phyloP scores from a whole-genome alignment of 2,329 filamentous ascomycete species.

The Diaporthe vaccinii region DNA sequence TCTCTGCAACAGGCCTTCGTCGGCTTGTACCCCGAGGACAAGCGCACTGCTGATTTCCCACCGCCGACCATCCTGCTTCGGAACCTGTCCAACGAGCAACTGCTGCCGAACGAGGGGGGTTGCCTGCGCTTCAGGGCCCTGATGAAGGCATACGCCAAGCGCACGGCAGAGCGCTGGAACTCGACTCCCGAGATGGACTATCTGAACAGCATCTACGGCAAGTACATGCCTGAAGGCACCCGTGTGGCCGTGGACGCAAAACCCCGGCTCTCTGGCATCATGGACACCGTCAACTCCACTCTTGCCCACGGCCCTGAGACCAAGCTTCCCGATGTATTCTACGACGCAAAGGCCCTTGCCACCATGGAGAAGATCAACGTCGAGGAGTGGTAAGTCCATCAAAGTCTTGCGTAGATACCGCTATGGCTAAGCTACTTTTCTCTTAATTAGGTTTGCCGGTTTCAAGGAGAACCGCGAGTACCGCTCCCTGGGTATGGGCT shows the following conservation, averaged over 20 bases:
- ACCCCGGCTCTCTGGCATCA: conserved; percentile 88
- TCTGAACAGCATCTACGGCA: conserved; percentile 80
- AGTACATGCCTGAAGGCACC: conserved; percentile 84
- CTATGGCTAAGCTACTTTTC: not conserved
- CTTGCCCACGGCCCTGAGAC: conserved; percentile 86
- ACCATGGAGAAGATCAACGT: conserved; percentile 83
- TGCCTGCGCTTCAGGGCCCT: conserved; percentile 81
- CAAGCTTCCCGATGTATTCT: conserved; percentile 86
- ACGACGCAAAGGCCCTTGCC: conserved; percentile 78
- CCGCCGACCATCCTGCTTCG: conserved; percentile 76
- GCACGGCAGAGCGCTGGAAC: conserved; percentile 82
- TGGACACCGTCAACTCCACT: conserved; percentile 94
- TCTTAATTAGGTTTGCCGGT: conserved; percentile 62
- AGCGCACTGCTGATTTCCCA: conserved; percentile 62
- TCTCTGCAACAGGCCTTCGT: conserved; percentile 82
- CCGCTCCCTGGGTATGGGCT: conserved; percentile 88
- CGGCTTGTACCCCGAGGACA: conserved; percentile 76
- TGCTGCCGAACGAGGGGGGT: conserved; percentile 82
- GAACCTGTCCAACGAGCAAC: conserved; percentile 77
- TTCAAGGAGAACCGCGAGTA: conserved; percentile 90
- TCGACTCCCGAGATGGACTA: conserved; percentile 85
- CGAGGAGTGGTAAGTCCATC: conserved; percentile 84
- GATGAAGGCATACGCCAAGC: conserved; percentile 77
- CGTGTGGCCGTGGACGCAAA: conserved; percentile 85
- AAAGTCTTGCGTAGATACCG: not conserved